Evolutionary conservation across 129 eudicot genomes (phyloP), one percentile per base, ranked within the genome.

Genomic region (Gnaphalium uliginosum): DNA sequence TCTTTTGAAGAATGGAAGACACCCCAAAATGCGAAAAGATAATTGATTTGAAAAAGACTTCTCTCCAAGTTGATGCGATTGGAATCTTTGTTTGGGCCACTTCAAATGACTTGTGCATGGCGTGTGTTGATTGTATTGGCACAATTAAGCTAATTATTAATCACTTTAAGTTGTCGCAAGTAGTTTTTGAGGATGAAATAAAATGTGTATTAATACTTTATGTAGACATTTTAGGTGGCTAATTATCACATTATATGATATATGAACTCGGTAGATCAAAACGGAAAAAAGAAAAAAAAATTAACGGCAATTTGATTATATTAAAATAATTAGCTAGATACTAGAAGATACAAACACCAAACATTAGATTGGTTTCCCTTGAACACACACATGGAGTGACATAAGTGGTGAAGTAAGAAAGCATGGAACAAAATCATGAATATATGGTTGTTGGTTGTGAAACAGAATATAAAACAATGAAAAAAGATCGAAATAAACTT

Each of bases 21-120:
- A 83, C 81, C 76, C 58, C 23, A 74, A 83, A 78, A 68, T 78
- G 80, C 68, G 86, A 78, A 78, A 74, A 59, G 83, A 54, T 68
- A 53, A 69, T 57, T 64, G 60, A 67, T 68, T 61, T 61, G 83
- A 83, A 83, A 83, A 74, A 74, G 86, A 83, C 83, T 32, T 74
- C 74, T 68, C 83, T 74, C 64, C 78, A 74, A 74, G 71, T 35
- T 39, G 81, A 72, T 54, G 83, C 74, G 81, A 83, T 62, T 43
- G 59, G 74, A 77, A 76, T 82, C 82, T 82, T 82, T 76, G 85
- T 26, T 71, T 76, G 81, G 85, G 85, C 82, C 82, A 82, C 81
- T 65, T 37, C 56, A 33, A 63, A 10, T 57, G 76, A 59, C 74
- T 64, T 57, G 9, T 68, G 48, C 30, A 24, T 54, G 30, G 7